A percentile compares a stretch with the other conserved stretches of the same genome.
Evolutionary conservation across 345 rosid genomes (phyloP).

Genomic region (Adansonia digitata): DNA sequence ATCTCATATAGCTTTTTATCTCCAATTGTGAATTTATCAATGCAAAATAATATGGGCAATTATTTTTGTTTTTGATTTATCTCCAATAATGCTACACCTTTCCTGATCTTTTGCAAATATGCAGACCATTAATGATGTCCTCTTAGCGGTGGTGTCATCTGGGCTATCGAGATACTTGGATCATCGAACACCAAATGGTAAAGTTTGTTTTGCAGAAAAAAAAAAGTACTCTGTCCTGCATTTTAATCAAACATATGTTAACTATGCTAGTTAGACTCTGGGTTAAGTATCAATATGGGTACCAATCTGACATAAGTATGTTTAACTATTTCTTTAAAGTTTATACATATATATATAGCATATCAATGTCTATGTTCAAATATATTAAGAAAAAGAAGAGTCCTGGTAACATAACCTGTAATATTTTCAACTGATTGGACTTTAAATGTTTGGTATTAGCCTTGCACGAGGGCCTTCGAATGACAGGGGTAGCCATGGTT

Average conservation of each 20-base stretch:
- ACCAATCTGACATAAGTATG: no score
- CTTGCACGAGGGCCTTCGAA: constrained; percentile 28
- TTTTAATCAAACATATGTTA: not conserved
- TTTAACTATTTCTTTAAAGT: no score
- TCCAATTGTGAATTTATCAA: no score
- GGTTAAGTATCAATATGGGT: no score
- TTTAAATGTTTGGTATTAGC: constrained; percentile 22
- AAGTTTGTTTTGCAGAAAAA: not conserved
- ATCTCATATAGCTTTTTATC: no score
- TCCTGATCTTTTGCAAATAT: not conserved
- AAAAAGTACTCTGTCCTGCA: not conserved
- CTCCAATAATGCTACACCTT: not conserved
- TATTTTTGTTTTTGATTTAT: not conserved
- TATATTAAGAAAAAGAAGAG: no score
- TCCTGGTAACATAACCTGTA: no score
- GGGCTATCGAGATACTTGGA: constrained; percentile 52
- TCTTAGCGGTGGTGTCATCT: constrained; percentile 41
- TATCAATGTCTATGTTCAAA: no score
- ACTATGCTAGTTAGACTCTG: no score
- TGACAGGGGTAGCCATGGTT: constrained; percentile 55
- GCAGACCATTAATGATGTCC: constrained; percentile 66
- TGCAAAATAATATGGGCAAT: not conserved
- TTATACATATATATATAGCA: no score
- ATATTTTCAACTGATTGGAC: not conserved
- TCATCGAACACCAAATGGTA: constrained; percentile 42